These are phyloP conservation scores for Alternaria alternata DNA, from an alignment of 2,329 filamentous ascomycete species.

Conservation along the genomic window DNA sequence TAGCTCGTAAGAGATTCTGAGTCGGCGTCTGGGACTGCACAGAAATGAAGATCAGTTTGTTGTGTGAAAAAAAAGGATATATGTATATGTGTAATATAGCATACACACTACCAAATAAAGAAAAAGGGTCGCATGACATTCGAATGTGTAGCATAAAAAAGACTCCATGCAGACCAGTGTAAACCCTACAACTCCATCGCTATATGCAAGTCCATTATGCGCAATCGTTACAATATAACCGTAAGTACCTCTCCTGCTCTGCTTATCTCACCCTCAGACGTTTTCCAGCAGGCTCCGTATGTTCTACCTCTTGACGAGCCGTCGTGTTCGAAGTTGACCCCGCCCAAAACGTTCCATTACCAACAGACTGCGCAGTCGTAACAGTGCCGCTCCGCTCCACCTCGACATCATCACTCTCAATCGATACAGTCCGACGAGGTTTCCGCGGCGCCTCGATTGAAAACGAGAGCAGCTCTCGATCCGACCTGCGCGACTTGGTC, in stretches of 20 bases:
- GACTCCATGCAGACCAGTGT: neutral
- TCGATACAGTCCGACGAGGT: slow-evolving; percentile 24
- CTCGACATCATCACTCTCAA: neutral
- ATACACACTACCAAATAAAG: neutral
- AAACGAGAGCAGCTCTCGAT: slow-evolving; percentile 47
- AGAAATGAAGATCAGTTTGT: too few species aligned
- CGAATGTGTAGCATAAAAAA: neutral
- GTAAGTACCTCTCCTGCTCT: neutral
- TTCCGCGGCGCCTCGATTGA: slow-evolving; percentile 46
- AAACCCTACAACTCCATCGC: neutral
- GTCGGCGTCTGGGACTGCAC: too few species aligned
- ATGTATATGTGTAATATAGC: neutral
- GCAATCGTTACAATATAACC: neutral
- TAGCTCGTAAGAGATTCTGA: too few species aligned
- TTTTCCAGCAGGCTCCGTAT: slow-evolving; percentile 33
- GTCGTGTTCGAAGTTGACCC: slow-evolving; percentile 6
- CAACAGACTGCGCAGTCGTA: neutral
- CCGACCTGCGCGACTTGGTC: slow-evolving; percentile 19
- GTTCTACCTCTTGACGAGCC: neutral
- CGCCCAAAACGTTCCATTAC: neutral
- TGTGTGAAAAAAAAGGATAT: too few species aligned
- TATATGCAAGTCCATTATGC: neutral
- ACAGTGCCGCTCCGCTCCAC: neutral
- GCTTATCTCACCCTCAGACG: slow-evolving; percentile 30
- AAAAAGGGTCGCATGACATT: neutral